Conservation (phyloP, 768 basidiomycete genomes). For the Chalciporus piperatus region DNA sequence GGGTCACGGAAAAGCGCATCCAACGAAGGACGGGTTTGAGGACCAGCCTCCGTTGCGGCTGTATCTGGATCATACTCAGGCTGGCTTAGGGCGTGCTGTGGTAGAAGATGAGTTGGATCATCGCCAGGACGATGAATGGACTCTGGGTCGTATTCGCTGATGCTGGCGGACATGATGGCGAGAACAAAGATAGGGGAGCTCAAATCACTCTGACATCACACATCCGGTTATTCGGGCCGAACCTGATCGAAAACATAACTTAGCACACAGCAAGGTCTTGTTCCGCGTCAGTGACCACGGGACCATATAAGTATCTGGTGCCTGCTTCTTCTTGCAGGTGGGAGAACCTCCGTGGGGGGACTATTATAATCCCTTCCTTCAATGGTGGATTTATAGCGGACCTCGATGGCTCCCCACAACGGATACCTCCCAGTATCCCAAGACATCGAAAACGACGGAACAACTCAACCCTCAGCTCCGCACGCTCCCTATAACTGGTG, state of each 20-base stretch:
- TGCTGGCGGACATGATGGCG: conserved; percentile 11
- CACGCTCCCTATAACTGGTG: neutral
- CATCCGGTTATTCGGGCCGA: too few relatives aligned
- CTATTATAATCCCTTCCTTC: too few relatives aligned
- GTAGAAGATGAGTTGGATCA: conserved; percentile 21
- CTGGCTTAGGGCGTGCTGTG: conserved; percentile 18
- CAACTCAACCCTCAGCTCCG: neutral
- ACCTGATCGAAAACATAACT: too few relatives aligned
- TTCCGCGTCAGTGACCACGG: too few relatives aligned
- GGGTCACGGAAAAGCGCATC: conserved; percentile 24
- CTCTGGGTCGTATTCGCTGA: conserved; percentile 7
- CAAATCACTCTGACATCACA: neutral
- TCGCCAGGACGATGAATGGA: conserved; percentile 11
- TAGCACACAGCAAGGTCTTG: too few relatives aligned
- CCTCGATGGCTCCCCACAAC: neutral
- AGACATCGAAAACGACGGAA: neutral
- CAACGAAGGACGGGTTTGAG: conserved; percentile 9
- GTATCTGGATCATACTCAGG: conserved; percentile 24
- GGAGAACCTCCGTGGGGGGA: too few relatives aligned
- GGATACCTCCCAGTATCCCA: neutral
- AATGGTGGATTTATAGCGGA: neutral
- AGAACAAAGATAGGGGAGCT: neutral
- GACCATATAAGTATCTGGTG: too few relatives aligned
- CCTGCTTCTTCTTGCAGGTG: too few relatives aligned
- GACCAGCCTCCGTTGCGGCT: conserved; percentile 10